Evolutionary conservation across 495 filamentous ascomycete genomes (phyloP).

Genomic region (Hyaloscypha hepaticicola): DNA sequence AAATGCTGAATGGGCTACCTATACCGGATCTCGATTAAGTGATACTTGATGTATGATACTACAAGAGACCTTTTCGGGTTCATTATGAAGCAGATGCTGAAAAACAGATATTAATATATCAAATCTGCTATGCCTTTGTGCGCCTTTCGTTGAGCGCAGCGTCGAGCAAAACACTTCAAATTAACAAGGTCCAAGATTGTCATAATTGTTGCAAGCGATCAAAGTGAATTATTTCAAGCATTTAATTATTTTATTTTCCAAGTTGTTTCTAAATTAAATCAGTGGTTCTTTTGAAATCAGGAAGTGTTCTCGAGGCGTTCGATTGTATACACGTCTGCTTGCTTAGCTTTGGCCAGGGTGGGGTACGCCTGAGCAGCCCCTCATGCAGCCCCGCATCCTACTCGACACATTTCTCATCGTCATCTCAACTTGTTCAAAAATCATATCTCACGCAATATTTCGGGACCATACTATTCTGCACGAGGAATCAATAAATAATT

Average conservation of each 20-base stretch:
- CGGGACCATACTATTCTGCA: background rate
- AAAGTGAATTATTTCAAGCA: too few relatives aligned
- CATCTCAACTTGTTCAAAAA: background rate
- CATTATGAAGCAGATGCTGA: background rate
- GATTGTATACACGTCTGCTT: too few relatives aligned
- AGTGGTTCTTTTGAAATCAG: background rate
- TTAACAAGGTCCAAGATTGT: too few relatives aligned
- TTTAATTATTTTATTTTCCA: background rate
- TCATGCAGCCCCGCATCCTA: background rate
- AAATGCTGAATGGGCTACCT: conserved; percentile 79
- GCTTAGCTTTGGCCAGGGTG: too few relatives aligned
- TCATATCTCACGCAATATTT: background rate
- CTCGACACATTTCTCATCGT: background rate
- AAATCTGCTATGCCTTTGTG: background rate
- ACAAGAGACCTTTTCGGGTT: background rate
- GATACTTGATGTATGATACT: background rate
- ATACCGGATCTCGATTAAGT: conserved; percentile 67
- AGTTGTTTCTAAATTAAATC: background rate
- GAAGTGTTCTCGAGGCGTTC: background rate
- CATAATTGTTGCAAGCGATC: too few relatives aligned
- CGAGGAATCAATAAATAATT: background rate
- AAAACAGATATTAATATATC: background rate
- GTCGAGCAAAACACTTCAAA: too few relatives aligned
- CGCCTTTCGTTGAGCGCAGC: background rate
- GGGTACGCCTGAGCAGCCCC: too few relatives aligned